Evolutionary conservation across 345 rosid genomes (phyloP).

Genomic region (Cardamine occulta): DNA sequence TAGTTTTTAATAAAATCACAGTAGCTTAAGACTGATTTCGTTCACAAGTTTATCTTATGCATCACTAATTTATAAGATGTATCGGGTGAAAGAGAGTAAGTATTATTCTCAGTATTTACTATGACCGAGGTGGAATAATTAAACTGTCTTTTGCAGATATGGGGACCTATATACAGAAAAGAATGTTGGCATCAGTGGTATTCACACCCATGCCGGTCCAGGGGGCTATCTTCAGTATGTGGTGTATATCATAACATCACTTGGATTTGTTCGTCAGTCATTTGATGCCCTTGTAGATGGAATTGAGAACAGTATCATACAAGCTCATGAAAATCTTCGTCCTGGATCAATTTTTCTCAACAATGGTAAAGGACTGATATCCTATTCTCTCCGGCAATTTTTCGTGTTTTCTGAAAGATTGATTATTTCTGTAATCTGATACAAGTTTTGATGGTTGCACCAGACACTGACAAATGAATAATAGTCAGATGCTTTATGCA

Average conservation of each 20-base stretch:
- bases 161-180: conserved; percentile 82
- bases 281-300: conserved; percentile 96
- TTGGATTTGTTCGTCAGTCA: conserved; percentile 94
- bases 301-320: conserved; percentile 80
- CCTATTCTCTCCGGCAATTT: conserved; percentile 6
- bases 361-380: conserved; percentile 58
- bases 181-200: conserved; percentile 93
- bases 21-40: background rate
- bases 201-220: conserved; percentile 97
- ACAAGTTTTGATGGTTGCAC: conserved; percentile 4
- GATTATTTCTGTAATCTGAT: conserved; percentile 16
- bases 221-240: conserved; percentile 97
- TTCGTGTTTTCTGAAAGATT: conserved; percentile 3
- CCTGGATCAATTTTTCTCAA: conserved; percentile 81
- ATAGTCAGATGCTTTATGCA: background rate
- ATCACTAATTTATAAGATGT: background rate
- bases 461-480: background rate
- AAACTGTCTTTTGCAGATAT: conserved; percentile 59
- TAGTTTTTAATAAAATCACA: background rate
- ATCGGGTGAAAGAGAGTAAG: background rate
- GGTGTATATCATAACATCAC: conserved; percentile 82
- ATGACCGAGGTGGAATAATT: conserved; percentile 3
- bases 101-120: background rate
- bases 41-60: conserved; percentile 19
- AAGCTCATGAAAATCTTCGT: conserved; percentile 91